Evolutionary conservation across 2,329 filamentous ascomycete species (phyloP).

Genomic region (Fusarium caatingaense): DNA sequence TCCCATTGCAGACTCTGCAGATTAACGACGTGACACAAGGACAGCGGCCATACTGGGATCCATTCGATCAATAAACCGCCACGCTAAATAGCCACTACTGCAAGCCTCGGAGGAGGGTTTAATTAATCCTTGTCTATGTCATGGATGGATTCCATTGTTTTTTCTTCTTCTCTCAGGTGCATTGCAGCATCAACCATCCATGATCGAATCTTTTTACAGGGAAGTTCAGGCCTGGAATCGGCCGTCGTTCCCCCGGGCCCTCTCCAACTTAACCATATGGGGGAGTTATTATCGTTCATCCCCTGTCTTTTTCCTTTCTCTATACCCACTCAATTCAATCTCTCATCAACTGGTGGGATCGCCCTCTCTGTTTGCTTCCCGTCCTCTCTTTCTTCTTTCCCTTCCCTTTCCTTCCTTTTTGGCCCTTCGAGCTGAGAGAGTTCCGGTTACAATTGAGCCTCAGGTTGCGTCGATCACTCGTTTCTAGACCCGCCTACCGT

Average conservation of each 20-base stretch:
- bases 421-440: slow-evolving; percentile 20
- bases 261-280: slow-evolving; percentile 4
- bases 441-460: slow-evolving; percentile 23
- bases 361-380: slow-evolving; percentile 22
- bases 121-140: slow-evolving; percentile 29
- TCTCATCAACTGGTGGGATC: slow-evolving; percentile 28
- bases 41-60: slow-evolving; percentile 6
- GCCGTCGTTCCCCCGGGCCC: neutral
- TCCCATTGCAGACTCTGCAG: neutral
- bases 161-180: slow-evolving; percentile 7
- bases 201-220: neutral
- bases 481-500: slow-evolving; percentile 34
- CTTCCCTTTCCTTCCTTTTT: slow-evolving; percentile 30
- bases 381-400: slow-evolving; percentile 12
- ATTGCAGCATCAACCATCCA: slow-evolving; percentile 3
- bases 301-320: slow-evolving; percentile 1
- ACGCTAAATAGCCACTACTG: slow-evolving; percentile 42
- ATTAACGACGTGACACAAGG: slow-evolving; percentile 2
- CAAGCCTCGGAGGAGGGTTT: slow-evolving; percentile 35
- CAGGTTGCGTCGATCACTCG: slow-evolving; percentile 40
- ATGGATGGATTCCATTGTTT: neutral
- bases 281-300: neutral
- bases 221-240: slow-evolving; percentile 12
- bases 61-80: slow-evolving; percentile 47
- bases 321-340: slow-evolving; percentile 25